Evolutionary conservation across 345 rosid species (phyloP).

Genomic region (Populus alba): DNA sequence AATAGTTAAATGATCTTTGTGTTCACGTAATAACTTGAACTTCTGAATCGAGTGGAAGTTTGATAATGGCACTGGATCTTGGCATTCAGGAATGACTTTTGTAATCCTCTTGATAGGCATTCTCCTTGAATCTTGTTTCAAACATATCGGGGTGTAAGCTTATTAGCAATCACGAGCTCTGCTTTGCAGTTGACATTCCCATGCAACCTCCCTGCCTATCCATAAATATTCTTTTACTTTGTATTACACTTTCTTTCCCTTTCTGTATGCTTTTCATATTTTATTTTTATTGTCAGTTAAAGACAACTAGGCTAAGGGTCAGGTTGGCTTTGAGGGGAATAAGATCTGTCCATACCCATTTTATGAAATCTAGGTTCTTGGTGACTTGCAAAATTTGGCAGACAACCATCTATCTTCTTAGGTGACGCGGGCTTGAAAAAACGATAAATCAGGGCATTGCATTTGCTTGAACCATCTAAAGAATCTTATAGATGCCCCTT

Average conservation of each 20-base stretch:
- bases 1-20: neutral
- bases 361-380: neutral
- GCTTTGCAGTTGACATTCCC: neutral
- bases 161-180: neutral
- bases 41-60: neutral
- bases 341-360: neutral
- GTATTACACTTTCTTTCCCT: neutral
- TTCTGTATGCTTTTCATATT: neutral
- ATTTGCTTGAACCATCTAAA: neutral
- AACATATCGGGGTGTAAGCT: neutral
- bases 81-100: neutral
- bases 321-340: neutral
- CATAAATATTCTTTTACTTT: neutral
- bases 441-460: neutral
- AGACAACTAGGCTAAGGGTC: neutral
- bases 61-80: neutral
- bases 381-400: neutral
- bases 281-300: neutral
- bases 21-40: neutral
- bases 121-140: constrained; percentile 1
- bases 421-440: neutral
- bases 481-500: neutral
- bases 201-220: neutral
- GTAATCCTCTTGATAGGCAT: neutral
- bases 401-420: neutral